Base-by-base conservation (phyloP, 2,329 filamentous ascomycete genomes). In the Penicillium nordicum region DNA sequence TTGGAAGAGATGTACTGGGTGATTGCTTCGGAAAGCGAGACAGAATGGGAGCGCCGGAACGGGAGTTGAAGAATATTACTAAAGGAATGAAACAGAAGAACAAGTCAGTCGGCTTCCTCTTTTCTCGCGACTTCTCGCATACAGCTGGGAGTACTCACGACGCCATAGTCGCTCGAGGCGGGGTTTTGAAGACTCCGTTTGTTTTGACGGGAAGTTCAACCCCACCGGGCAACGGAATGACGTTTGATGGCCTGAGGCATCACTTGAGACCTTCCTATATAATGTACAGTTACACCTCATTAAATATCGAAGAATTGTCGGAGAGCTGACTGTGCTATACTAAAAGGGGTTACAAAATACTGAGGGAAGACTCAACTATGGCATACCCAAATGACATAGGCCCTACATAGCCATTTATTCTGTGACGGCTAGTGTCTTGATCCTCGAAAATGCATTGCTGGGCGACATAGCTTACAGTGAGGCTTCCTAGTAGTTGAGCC, bases 1-100 rank as follows among this genome's bases (percentile, higher is more conserved):
- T 97, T 97, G 74, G 86, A 88, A 59, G 92, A 96, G 69, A 99
- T 97, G 79, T 99, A 97, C 72, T 94, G 88, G 63, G 90, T 91
- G 72, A 99, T 92, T 48, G 92, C 89, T 59, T 85, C 81, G 53
- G 90, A 88, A 59, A 97, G 83, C 57, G 88, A 88, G 40, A 96
- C 81, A 55, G 88, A 82, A 62, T 89, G 86, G 50, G 92, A 93
- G 71, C 88, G 89, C 67, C 93, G 90, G 76, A 97, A 97, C 9
- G 93, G 92, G 60, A 96, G 81, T 71, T 87, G 85, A 54, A 96
- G 83, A 55, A 80, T 76, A 59, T 78, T 79, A 50, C 76, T 79
- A 52, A 8, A 47, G 5, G 1, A 12, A 30, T 37, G 0, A 14
- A 30, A n/a, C 16, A 38, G 25, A 23, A 16, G 1, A 1, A 23